A percentile compares a stretch with the other conserved stretches of the same genome.
These are phyloP conservation scores for Lactarius indigo DNA, from an alignment of 768 basidiomycete genomes.

Conservation along the genomic window DNA sequence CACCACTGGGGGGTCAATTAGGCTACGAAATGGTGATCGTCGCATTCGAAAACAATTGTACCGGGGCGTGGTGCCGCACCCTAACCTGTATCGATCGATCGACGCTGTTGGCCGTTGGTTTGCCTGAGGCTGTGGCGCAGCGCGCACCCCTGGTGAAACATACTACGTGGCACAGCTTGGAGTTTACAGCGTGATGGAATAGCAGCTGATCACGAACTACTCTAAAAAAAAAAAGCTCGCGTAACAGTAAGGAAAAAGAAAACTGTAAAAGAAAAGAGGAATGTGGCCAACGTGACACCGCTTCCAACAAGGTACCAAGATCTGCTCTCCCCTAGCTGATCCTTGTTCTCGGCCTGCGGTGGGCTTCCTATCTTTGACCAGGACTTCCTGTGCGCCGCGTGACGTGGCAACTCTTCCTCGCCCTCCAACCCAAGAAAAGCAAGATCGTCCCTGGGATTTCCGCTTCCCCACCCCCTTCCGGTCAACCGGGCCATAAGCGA, in stretches of 20 bases:
- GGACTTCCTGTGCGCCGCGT: background rate
- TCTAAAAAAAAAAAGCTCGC: too few species aligned
- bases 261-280: background rate
- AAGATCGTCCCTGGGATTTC: background rate
- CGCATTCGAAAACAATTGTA: background rate
- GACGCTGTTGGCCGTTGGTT: background rate
- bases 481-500: background rate
- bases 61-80: background rate
- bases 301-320: background rate
- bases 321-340: background rate
- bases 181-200: too few species aligned
- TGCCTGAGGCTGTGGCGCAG: background rate
- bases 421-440: background rate
- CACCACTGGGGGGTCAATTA: background rate
- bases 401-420: slow-evolving; percentile 14
- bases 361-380: background rate
- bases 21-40: background rate
- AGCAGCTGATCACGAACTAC: too few species aligned
- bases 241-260: too few species aligned
- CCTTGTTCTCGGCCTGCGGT: background rate
- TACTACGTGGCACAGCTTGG: background rate
- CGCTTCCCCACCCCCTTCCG: slow-evolving; percentile 1
- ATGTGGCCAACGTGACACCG: background rate
- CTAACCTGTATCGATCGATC: background rate
- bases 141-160: background rate